Base-by-base conservation (phyloP, 805 yeast genomes). In the Yamadazyma paraphyllophila region DNA sequence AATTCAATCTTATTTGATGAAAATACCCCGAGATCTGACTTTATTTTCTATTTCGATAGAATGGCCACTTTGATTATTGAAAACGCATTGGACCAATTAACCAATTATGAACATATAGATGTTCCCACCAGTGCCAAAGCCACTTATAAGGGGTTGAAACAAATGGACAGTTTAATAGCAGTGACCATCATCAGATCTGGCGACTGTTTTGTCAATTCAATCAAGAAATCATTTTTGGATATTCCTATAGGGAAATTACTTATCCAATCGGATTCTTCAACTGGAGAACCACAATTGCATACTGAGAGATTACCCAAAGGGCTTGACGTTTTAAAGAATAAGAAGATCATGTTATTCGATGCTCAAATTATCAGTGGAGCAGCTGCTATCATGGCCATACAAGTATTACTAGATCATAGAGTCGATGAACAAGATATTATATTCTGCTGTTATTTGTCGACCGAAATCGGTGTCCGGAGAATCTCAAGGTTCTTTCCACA, bases 231-330 rank as follows among this genome's bases (percentile, higher is more conserved):
- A 0, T 72, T 89, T 20, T 92, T 97, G 1, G 88, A 83, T 41
- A 82, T 88, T 10, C 76, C 80, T 9, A 74, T 89, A 30, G 98
- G 99, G 0, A 88, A 91, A 58, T 62, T 92, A 17, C 69, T 92
- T 39, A 90, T 92, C 55, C 96, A 90, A 64, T 83, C 96, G 7
- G 96, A 91, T 62, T 74, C 94, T 0, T 66, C 72, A 16, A 91
- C 98, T 0, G 98, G 98, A 7, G 98, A 92, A 65, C 98, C 99
- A 1, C 91, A 85, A 59, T 72, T 94, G 48, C 97, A 91, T 62
- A 81, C 83, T n/a, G 85, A 85, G 52, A 77, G 80, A 17, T 65
- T 92, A 32, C 97, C 97, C 0, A 48, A 53, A 25, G 41, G 50
- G 12, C 15, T 56, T 0, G 56, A 57, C 8, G 49, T 43, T 3